phyloP scores from a whole-genome alignment of 768 basidiomycete genomes.

The Strobilomyces dryophilus region DNA sequence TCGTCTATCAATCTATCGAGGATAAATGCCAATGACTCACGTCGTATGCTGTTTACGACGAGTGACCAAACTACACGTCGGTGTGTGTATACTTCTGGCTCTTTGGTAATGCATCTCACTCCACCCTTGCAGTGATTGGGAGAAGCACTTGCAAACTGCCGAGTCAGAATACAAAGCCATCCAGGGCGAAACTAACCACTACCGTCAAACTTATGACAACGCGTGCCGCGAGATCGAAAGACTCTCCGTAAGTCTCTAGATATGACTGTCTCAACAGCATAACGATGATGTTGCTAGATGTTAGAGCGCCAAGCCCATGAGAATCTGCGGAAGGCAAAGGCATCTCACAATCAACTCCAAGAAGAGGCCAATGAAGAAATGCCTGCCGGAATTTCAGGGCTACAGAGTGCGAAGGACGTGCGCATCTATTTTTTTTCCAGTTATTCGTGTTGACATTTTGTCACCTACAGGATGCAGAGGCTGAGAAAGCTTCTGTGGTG shows the following conservation, averaged over 20 bases:
- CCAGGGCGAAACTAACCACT: constrained; percentile 23
- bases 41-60: constrained; percentile 50
- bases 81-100: constrained; percentile 31
- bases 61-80: constrained; percentile 46
- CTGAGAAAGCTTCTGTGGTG: constrained; percentile 44
- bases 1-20: constrained; percentile 40
- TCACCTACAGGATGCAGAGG: constrained; percentile 46
- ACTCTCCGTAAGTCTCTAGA: constrained; percentile 31
- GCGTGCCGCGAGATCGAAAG: constrained; percentile 28
- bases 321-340: constrained; percentile 32
- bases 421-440: constrained; percentile 11
- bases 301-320: constrained; percentile 22
- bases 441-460: constrained; percentile 1
- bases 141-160: constrained; percentile 34
- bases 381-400: constrained; percentile 55
- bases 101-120: not conserved
- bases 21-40: constrained; percentile 31
- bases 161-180: constrained; percentile 37
- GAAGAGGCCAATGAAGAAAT: constrained; percentile 66
- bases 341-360: constrained; percentile 39
- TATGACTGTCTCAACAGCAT: not conserved
- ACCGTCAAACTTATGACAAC: constrained; percentile 28
- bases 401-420: constrained; percentile 54
- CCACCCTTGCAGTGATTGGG: constrained; percentile 40
- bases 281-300: constrained; percentile 8